Percentiles rank a stretch among this genome's conserved stretches.
Evolutionary conservation across 2,329 filamentous ascomycete genomes (phyloP).

Genomic region (Dothidotthia symphoricarpi): DNA sequence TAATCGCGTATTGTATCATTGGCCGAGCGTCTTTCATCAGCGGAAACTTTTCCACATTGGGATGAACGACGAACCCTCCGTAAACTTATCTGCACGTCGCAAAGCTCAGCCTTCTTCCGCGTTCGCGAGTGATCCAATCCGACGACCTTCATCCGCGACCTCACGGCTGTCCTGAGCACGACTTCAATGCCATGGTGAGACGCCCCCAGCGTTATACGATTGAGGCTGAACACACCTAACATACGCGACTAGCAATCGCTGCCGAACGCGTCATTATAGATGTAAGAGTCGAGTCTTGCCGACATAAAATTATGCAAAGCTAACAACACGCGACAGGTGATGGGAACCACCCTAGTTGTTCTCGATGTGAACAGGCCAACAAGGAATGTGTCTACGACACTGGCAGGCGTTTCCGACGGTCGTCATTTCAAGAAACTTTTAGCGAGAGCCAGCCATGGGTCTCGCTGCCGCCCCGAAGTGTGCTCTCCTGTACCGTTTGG

Average conservation of each 20-base stretch:
- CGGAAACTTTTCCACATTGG: conserved; percentile 1
- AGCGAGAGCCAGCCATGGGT: conserved; percentile 38
- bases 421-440: conserved; percentile 35
- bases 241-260: conserved; percentile 31
- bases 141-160: conserved; percentile 11
- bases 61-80: conserved; percentile 11
- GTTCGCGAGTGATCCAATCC: conserved; percentile 23
- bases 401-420: conserved; percentile 37
- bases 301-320: conserved; percentile 1
- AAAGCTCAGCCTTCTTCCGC: conserved; percentile 7
- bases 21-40: conserved; percentile 7
- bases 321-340: conserved; percentile 31
- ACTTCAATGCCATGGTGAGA: conserved; percentile 38
- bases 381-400: conserved; percentile 39
- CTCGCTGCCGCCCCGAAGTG: conserved; percentile 37
- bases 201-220: neutral
- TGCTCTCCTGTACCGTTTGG: neutral
- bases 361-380: conserved; percentile 33
- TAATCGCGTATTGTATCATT: no score
- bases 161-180: conserved; percentile 5
- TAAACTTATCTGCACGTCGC: conserved; percentile 14
- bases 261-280: conserved; percentile 40
- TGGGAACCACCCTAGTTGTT: conserved; percentile 36
- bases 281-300: conserved; percentile 20
- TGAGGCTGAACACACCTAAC: no score